Percentiles rank a stretch among this genome's conserved stretches.
phyloP scores from a whole-genome alignment of 345 rosid species.

The Pugionium cornutum region DNA sequence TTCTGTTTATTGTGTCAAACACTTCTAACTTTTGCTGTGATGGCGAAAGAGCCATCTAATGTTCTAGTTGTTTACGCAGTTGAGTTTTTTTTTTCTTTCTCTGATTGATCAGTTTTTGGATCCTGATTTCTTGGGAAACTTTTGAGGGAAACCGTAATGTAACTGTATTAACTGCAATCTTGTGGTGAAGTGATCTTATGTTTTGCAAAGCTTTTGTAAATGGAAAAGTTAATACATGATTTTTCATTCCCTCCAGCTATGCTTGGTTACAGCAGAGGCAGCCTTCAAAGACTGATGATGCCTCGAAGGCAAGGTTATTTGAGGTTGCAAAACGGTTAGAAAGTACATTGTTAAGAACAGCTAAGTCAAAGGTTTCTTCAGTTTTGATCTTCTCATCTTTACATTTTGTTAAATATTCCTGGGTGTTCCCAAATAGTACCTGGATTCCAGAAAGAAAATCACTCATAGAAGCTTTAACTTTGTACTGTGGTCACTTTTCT shows the following conservation, averaged over 20 bases:
- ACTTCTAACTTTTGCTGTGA: background rate
- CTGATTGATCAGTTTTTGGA: background rate
- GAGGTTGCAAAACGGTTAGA: slow-evolving; percentile 80
- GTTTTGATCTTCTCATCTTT: slow-evolving; percentile 26
- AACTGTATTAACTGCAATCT: background rate
- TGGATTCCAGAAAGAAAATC: slow-evolving; percentile 8
- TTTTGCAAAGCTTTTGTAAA: slow-evolving; percentile 1
- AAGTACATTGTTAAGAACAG: slow-evolving; percentile 57
- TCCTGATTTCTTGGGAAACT: background rate
- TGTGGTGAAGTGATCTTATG: slow-evolving; percentile 25
- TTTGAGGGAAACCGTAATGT: slow-evolving; percentile 3
- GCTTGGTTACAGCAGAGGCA: slow-evolving; percentile 57
- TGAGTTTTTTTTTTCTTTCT: background rate
- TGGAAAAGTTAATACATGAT: background rate
- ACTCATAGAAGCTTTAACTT: background rate
- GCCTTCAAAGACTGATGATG: slow-evolving; percentile 45
- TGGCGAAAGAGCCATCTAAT: background rate
- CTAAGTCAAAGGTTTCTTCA: slow-evolving; percentile 61
- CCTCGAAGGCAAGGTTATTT: slow-evolving; percentile 47
- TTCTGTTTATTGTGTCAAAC: background rate
- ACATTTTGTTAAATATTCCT: slow-evolving; percentile 20
- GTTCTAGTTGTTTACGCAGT: background rate
- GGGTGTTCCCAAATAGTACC: slow-evolving; percentile 2
- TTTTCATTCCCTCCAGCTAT: slow-evolving; percentile 46
- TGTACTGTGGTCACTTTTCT: slow-evolving; percentile 4